phyloP scores from a whole-genome alignment of 2,329 filamentous ascomycete genomes.

The Emergomyces orientalis region DNA sequence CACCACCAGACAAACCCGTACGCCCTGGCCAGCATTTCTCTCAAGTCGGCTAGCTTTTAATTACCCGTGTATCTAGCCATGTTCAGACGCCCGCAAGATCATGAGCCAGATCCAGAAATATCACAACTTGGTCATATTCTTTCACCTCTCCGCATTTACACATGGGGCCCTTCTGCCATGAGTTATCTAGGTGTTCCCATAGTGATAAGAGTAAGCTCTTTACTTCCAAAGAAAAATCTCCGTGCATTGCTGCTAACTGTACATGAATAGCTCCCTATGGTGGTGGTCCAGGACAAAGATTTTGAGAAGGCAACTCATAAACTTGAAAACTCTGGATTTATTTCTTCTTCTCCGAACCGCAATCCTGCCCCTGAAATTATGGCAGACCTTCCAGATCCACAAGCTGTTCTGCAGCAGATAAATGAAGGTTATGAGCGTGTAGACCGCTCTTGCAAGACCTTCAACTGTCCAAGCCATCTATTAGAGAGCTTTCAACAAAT shows the following conservation, averaged over 20 bases:
- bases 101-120: constrained; percentile 11
- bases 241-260: constrained; percentile 2
- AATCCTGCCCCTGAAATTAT: constrained; percentile 11
- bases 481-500: constrained; percentile 6
- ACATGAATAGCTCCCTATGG: constrained; percentile 8
- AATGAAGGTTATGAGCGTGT: constrained; percentile 7
- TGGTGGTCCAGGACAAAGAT: constrained; percentile 12
- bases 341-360: constrained; percentile 10
- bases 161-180: constrained; percentile 5
- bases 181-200: constrained; percentile 9
- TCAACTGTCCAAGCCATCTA: constrained; percentile 9
- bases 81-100: constrained; percentile 6
- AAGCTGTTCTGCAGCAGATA: constrained; percentile 7
- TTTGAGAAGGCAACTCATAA: constrained; percentile 9
- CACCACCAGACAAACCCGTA: no score
- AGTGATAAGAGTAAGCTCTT: constrained; percentile 5
- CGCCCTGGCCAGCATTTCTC: background rate
- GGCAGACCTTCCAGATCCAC: constrained; percentile 10
- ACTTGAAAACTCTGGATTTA: constrained; percentile 10
- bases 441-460: constrained; percentile 12
- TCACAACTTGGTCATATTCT: constrained; percentile 21
- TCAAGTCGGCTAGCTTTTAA: constrained; percentile 2
- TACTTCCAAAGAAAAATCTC: background rate
- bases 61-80: constrained; percentile 4
- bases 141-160: constrained; percentile 18